Base-by-base conservation (phyloP, 2,329 filamentous ascomycete genomes). In the Fusarium kyushuense region DNA sequence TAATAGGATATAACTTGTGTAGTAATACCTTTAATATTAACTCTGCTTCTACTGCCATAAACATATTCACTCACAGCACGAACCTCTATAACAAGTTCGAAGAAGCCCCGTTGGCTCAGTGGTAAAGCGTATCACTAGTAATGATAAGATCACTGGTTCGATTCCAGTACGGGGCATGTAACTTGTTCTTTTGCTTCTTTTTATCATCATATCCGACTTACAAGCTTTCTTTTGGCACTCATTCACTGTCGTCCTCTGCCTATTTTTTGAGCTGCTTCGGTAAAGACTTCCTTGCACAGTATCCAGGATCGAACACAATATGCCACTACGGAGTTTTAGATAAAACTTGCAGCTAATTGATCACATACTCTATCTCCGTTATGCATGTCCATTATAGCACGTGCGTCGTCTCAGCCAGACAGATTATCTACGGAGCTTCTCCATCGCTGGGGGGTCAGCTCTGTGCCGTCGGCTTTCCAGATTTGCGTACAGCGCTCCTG, bases 51-150 rank as follows among this genome's bases (percentile, higher is more conserved):
- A n/a, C n/a, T n/a, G n/a, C n/a, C n/a, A n/a, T n/a, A n/a, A n/a
- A n/a, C n/a, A n/a, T n/a, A n/a, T n/a, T n/a, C n/a, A n/a, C n/a
- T 9, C 12, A 11, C 8, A 38, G 5, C n/a, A 6, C 2, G 0
- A 0, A 0, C 0, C 1, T 1, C 21, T 4, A 10, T 3, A 49
- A 32, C 13, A 17, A 58, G 10, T 10, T 25, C 6, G 8, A 23
- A 23, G 10, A 47, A 47, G 41, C 41, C 52, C 53, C 33, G 56
- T 47, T 58, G 54, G 54, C 35, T 59, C 35, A 51, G 35, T 58
- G 42, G 35, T 51, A 51, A 51, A 59, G 57, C 41, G 41, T 48
- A 58, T 59, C 57, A 36, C 57, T 59, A 59, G 54, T 51, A 58
- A 59, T 43, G 41, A 43, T 43, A 43, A 29, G 23, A 43, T n/a